Evolutionary conservation across 345 rosid genomes (phyloP).

Genomic region (Cardamine resedifolia): DNA sequence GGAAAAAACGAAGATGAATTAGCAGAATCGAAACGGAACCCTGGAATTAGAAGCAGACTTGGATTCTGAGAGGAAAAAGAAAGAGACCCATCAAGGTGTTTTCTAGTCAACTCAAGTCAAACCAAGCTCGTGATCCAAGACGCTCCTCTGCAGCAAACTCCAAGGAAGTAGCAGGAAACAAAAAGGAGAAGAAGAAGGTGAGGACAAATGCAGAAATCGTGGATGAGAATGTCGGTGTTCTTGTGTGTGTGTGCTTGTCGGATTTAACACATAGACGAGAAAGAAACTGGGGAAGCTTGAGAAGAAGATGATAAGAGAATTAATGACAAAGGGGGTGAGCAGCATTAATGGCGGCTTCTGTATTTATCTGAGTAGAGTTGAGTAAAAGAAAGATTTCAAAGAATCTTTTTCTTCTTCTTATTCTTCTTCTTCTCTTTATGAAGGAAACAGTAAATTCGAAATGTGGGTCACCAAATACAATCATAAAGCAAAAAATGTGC

Average conservation of each 20-base stretch:
- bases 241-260: slow-evolving; percentile 31
- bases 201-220: slow-evolving; percentile 22
- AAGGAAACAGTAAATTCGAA: slow-evolving; percentile 20
- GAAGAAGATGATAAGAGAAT: slow-evolving; percentile 35
- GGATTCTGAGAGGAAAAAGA: slow-evolving; percentile 16
- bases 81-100: slow-evolving; percentile 21
- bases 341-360: slow-evolving; percentile 39
- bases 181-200: neutral
- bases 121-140: slow-evolving; percentile 37
- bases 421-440: slow-evolving; percentile 19
- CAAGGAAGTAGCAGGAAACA: slow-evolving; percentile 7
- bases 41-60: slow-evolving; percentile 27
- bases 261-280: slow-evolving; percentile 33
- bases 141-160: slow-evolving; percentile 23
- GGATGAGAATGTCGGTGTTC: slow-evolving; percentile 29
- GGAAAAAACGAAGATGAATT: neutral
- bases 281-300: slow-evolving; percentile 31
- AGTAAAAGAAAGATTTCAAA: slow-evolving; percentile 22
- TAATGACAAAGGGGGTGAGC: slow-evolving; percentile 30
- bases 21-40: slow-evolving; percentile 32
- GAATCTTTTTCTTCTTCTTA: slow-evolving; percentile 27
- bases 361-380: slow-evolving; percentile 9
- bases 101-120: slow-evolving; percentile 29
- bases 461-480: slow-evolving; percentile 36
- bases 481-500: slow-evolving; percentile 37